Evolutionary conservation across 208 protist genomes (phyloP).

Genomic region (Histomonas meleagridis): DNA sequence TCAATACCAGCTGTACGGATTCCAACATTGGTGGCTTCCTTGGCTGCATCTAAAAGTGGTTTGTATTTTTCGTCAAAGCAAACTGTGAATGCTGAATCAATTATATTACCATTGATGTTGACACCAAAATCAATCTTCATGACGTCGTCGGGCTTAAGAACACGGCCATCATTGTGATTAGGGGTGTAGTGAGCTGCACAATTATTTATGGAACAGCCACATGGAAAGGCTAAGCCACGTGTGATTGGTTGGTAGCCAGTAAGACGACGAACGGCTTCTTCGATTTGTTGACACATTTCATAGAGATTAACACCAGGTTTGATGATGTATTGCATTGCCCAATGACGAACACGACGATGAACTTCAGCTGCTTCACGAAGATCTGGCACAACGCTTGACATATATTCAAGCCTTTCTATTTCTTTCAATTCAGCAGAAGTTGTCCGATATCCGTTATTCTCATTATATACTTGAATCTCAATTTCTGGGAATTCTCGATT

Average conservation of each 20-base stretch:
- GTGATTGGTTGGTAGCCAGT: constrained; percentile 38
- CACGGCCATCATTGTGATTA: constrained; percentile 53
- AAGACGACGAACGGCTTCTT: constrained; percentile 22
- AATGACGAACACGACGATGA: constrained; percentile 50
- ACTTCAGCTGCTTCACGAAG: constrained; percentile 49
- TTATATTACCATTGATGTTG: constrained; percentile 57
- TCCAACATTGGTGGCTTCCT: constrained; percentile 90
- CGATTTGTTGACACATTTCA: constrained; percentile 51
- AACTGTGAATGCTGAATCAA: constrained; percentile 62
- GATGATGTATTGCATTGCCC: constrained; percentile 47
- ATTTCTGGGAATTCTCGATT: not conserved
- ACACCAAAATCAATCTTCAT: constrained; percentile 60
- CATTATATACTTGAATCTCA: not conserved
- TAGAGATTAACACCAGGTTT: constrained; percentile 54
- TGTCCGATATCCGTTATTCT: not conserved
- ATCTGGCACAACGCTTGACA: constrained; percentile 43
- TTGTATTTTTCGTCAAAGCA: constrained; percentile 86
- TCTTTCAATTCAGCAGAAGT: not conserved
- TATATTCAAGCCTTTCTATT: not conserved
- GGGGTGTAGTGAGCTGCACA: constrained; percentile 59
- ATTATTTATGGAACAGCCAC: constrained; percentile 57
- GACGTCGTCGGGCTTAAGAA: constrained; percentile 52
- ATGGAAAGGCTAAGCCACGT: constrained; percentile 54
- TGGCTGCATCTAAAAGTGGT: constrained; percentile 75
- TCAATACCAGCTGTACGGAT: constrained; percentile 63